These are phyloP conservation scores for Hypoxylon perforatum DNA, from an alignment of 495 filamentous ascomycete genomes.

Conservation along the genomic window DNA sequence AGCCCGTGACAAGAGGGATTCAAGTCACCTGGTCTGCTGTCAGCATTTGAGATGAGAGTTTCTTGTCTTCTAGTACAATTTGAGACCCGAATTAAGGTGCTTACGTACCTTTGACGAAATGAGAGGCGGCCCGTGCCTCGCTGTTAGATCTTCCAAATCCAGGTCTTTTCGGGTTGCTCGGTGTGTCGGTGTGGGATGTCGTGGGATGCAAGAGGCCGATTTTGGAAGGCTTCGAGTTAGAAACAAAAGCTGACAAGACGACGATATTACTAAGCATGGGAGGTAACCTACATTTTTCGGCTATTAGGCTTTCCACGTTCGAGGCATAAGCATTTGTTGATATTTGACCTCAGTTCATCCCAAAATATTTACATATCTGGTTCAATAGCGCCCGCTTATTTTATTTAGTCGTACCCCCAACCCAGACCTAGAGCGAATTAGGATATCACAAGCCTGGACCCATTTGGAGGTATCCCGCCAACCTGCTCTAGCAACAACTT, in stretches of 20 bases:
- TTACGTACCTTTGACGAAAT: slow-evolving; percentile 24
- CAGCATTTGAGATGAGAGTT: slow-evolving; percentile 1
- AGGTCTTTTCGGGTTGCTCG: slow-evolving; percentile 9
- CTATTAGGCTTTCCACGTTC: slow-evolving; percentile 1
- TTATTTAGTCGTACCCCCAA: slow-evolving; percentile 22
- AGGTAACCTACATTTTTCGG: slow-evolving; percentile 8
- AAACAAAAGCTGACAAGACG: neutral
- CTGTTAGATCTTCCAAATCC: slow-evolving; percentile 14
- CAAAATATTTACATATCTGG: slow-evolving; percentile 20
- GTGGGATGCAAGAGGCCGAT: slow-evolving; percentile 4
- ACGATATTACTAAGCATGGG: slow-evolving; percentile 20
- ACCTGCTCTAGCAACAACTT: slow-evolving; percentile 3
- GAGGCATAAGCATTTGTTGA: slow-evolving; percentile 1
- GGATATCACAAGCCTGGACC: slow-evolving; percentile 7
- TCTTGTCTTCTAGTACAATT: neutral
- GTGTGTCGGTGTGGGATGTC: slow-evolving; percentile 24
- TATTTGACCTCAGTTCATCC: slow-evolving; percentile 19
- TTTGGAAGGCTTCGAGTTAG: slow-evolving; percentile 11
- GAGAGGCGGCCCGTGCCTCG: slow-evolving; percentile 34
- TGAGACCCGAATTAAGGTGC: slow-evolving; percentile 31
- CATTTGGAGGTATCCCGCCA: slow-evolving; percentile 4
- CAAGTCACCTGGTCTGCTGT: slow-evolving; percentile 3
- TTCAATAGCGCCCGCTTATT: slow-evolving; percentile 32
- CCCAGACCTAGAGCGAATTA: slow-evolving; percentile 21
- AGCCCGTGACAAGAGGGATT: neutral